A percentile compares a stretch with the other conserved stretches of the same genome.
These are phyloP conservation scores for Ramichloridium luteum DNA, from an alignment of 2,329 filamentous ascomycete species.

Conservation along the genomic window DNA sequence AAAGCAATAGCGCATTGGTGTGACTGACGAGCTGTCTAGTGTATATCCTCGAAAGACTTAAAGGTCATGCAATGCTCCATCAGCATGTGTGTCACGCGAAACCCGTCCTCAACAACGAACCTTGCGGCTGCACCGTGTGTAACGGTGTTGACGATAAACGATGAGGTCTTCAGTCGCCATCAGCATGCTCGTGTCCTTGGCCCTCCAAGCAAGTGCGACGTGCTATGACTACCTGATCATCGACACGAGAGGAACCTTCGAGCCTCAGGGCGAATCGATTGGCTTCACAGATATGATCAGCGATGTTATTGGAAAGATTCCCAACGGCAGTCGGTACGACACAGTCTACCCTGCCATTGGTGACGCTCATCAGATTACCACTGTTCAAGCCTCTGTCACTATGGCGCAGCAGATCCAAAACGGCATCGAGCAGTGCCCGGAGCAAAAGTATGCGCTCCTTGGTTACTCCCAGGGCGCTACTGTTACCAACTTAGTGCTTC, in stretches of 20 bases:
- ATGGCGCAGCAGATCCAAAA: conserved; percentile 4
- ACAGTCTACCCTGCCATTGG: conserved; percentile 6
- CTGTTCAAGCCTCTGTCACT: conserved; percentile 3
- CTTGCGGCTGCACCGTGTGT: no score
- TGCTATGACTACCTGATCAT: conserved; percentile 8
- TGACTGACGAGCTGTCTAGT: no score
- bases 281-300: conserved; percentile 7
- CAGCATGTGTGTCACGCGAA: no score
- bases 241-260: conserved; percentile 4
- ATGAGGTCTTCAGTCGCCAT: no score
- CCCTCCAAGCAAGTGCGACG: no score
- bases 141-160: no score
- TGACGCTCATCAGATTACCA: conserved; percentile 1
- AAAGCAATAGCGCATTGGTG: no score
- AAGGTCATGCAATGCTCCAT: no score
- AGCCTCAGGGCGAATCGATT: conserved; percentile 5
- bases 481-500: conserved; percentile 3
- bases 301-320: conserved; percentile 1
- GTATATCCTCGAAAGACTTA: no score
- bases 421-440: conserved; percentile 4
- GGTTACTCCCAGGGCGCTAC: conserved; percentile 9
- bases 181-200: no score
- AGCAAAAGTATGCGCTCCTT: conserved; percentile 6
- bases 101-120: no score
- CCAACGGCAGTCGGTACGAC: conserved; percentile 5